Evolutionary conservation across 163 green algal genomes (phyloP), one percentile per base, ranked within the genome.

Genomic region (Volvox carteri): DNA sequence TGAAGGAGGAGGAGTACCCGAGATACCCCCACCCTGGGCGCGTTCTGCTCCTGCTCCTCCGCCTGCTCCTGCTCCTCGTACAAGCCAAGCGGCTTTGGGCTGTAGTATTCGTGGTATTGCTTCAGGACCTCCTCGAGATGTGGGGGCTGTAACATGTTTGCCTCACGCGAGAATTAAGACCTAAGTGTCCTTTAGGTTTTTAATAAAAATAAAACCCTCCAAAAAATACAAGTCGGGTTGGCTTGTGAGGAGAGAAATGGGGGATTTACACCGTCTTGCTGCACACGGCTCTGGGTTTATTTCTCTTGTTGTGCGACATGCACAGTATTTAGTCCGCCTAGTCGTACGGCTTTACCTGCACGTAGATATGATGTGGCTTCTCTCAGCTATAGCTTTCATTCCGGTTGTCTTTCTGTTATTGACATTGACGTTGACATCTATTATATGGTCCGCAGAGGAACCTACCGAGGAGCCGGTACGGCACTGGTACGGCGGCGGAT

Each of bases 381-480:
- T 2, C 28, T 65, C 6, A 23, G 25, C 54, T 65, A 23, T 11
- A 23, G 25, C 19, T 65, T 2, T 65, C 19, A 4, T 5, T 60
- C 14, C 16, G 50, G 12, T 12, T 60, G 50, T 60, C 14, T 60
- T 25, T 25, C 16, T 60, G 25, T 11, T 25, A 65, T 30, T 19
- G 54, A 23, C 28, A 2, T 23, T 65, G 54, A 4, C 54, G 54
- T 23, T 65, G 3, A 19, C 25, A 11, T 19, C 19, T 5, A 12
- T 8, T 4, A 19, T 65, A 19, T 12, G 54, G 28, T 11, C 54
- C 48, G 41, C 56, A 86, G 79, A 30, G 79, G 79, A 12, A 77
- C 30, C 33, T 86, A 86, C 30, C 79, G 79, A 0, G 79, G 79
- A 14, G 79, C 79, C 0, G 79, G 79, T 5, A 41, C 48, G 42